Base-by-base conservation (phyloP, 345 rosid species). In the Acer campestre region DNA sequence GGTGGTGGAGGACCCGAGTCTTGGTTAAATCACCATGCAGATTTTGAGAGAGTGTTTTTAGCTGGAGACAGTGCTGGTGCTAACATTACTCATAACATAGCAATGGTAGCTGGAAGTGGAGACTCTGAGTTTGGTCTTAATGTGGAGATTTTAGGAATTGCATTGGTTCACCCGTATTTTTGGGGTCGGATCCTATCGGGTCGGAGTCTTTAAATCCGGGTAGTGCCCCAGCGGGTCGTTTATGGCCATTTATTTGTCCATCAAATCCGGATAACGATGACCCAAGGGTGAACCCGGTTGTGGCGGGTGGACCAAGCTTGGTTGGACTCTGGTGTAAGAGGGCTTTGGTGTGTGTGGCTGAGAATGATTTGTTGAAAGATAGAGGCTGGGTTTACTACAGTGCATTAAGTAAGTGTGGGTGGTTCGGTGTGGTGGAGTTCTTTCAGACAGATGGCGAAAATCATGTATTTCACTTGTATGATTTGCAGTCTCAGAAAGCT, bases 201-300 rank as follows among this genome's bases (percentile, higher is more conserved):
- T 25, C 78, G 1, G 94, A 90, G 49, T 53, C 74, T 2, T 38
- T 69, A 18, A 74, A 87, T 17, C 84, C 77, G 2, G 85, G 66
- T 0, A 86, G 82, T 81, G 84, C 72, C 0, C 2, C 29, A 7
- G 14, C 80, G 29, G 94, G 80, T 0, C 38, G 77, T 3, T 12
- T 88, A 38, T 91, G 96, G 93, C 84, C 86, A 14, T 80, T 88
- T 11, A 22, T 78, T n/a, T 83, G 87, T n/a, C 81, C 87, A 0
- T 81, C 83, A 3, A 84, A 73, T 58, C 90, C 88, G 10, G 84
- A 83, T 10, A 84, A 82, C 58, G 85, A 85, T 51, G 95, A 93
- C 42, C 98, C 90, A 49, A 77, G 81, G 76, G 35, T 92, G n/a
- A 88, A 92, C 68, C 93, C 91, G 14, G 65, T 72, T 0, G 84